phyloP scores from a whole-genome alignment of 352 stramenopile species.

The Phytophthora capsici region DNA sequence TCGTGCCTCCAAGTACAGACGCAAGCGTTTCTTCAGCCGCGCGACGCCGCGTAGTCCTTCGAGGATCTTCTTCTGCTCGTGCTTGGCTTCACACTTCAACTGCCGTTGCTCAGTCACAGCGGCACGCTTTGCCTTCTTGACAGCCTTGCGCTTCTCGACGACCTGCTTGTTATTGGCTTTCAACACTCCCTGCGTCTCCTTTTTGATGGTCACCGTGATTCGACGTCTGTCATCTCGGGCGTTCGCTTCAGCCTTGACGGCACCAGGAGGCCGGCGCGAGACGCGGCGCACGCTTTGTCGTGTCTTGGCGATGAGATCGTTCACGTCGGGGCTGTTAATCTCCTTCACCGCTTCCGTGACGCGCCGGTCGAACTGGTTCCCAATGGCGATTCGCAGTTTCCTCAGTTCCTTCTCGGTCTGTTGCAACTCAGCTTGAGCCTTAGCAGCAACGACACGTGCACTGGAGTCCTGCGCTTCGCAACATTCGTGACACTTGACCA shows the following conservation, averaged over 20 bases:
- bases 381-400: slow-evolving; percentile 64
- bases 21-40: slow-evolving; percentile 66
- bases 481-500: slow-evolving; percentile 63
- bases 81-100: slow-evolving; percentile 43
- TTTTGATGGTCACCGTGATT: slow-evolving; percentile 58
- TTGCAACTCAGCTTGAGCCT: slow-evolving; percentile 52
- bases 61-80: slow-evolving; percentile 52
- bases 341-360: slow-evolving; percentile 50
- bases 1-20: slow-evolving; percentile 49
- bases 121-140: slow-evolving; percentile 48
- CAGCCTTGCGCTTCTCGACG: slow-evolving; percentile 44
- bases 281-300: slow-evolving; percentile 29
- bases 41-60: slow-evolving; percentile 51
- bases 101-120: slow-evolving; percentile 41
- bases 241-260: slow-evolving; percentile 8
- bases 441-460: slow-evolving; percentile 41
- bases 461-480: slow-evolving; percentile 50
- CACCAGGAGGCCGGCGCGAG: slow-evolving; percentile 20
- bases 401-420: slow-evolving; percentile 65
- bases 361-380: slow-evolving; percentile 60
- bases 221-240: slow-evolving; percentile 26
- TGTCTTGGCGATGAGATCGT: slow-evolving; percentile 27
- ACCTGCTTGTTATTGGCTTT: slow-evolving; percentile 51
- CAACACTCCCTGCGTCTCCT: slow-evolving; percentile 61
- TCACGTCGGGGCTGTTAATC: slow-evolving; percentile 26